Evolutionary conservation across 2,329 filamentous ascomycete species (phyloP), one percentile per base, ranked within the genome.

Genomic region (Cercospora brassicicola): DNA sequence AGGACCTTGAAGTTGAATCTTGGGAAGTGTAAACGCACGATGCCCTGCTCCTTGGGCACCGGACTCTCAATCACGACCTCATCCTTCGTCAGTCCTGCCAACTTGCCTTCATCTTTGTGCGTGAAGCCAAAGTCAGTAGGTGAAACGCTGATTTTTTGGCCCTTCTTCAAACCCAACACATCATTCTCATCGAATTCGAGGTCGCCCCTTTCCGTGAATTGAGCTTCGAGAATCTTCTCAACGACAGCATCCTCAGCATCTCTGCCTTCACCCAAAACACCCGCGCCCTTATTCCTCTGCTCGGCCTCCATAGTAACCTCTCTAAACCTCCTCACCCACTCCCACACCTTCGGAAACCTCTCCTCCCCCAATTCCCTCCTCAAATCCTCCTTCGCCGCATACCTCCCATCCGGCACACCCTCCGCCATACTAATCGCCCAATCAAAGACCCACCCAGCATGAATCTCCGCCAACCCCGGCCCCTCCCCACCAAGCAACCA

Each of bases 1-100:
- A 66, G 23, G 11, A 71, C 64, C 65, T 72, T 71, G 64, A 71
- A 72, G 62, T 72, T 72, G 67, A 72, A 71, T 28, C 71, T 59
- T 7, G 69, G 71, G 39, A 67, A 71, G 56, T 72, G 71, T 36
- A 72, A 30, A 42, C 71, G 63, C 30, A 72, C 53, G 36, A 51
- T 63, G 11, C 67, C 71, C 23, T 66, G 39, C 5, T 56, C 67
- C 2, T 51, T 36, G 9, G 71, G 69, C 20, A 66, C 67, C 5
- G 62, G 26, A 28, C 56, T 53, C 36, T 71, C 67, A 33, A 72
- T 71, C n/a, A 71, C 65, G 9, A 64, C 69, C 36, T 72, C 71
- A 13, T 72, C 62, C 18, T 62, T 67, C 11, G 65, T 62, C 33
- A 72, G 28, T 1, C 71, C 69, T 4, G 69, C 53, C 6, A 72